Base-by-base conservation (phyloP, 345 rosid genomes). In the Triadica sebifera region DNA sequence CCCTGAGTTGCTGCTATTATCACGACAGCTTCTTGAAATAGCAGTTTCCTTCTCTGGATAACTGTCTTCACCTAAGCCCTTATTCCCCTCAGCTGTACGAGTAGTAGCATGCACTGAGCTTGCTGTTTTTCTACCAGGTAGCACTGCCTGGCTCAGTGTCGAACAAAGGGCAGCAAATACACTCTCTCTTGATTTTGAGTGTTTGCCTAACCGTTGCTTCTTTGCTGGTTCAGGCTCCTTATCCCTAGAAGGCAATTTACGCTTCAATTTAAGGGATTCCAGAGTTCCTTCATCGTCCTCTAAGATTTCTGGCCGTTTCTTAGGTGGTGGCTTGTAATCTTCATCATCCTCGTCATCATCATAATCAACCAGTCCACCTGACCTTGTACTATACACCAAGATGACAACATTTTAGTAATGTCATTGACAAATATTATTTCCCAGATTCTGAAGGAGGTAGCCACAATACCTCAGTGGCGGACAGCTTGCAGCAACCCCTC, bases 301-400 rank as follows among this genome's bases (percentile, higher is more conserved):
- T 1, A 78, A 76, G 20, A 70, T 74, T 79, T 84, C 96, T 15
- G 81, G 73, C 70, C 86, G 93, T 85, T 87, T 93, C 85, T 80
- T 83, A 8, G 93, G 97, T 57, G 98, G 97, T n/a, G 98, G 97
- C 72, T 82, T 89, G 78, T 89, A 91, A 74, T 90, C 95, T 74
- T 89, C 95, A n/a, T 96, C 99, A 57, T 93, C 99, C 49, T 92
- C 97, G 43, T 95, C 99, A n/a, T 93, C 97, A 11, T 91, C 99
- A 59, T 96, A 96, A 81, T 96, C 99, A 74, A 96, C 99, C 80
- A 96, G 85, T 29, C 96, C 97, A 29, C 91, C 90, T 53, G 92
- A 80, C 81, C 93, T 88, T 68, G 88, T 89, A 75, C 92, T 88
- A 74, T 6, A 64, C 64, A 59, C 25, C 43, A 74, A 50, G 29